A percentile compares a stretch with the other conserved stretches of the same genome.
Evolutionary conservation across 306 rosid species (phyloP).

Genomic region (Cotoneaster glaucophyllus): DNA sequence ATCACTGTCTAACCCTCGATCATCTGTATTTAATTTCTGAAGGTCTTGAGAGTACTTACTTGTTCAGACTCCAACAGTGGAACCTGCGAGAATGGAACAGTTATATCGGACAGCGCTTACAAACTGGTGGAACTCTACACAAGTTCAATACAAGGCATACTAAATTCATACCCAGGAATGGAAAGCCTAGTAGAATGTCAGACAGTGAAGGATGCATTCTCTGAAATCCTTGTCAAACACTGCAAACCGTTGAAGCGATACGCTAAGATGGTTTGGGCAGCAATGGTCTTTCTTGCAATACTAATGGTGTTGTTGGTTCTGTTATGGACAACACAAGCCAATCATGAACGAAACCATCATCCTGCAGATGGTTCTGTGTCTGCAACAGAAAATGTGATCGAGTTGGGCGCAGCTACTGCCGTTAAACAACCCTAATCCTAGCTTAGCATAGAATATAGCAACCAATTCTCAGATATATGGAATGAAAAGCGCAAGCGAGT

Average conservation of each 20-base stretch:
- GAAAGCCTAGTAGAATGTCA: slow-evolving; percentile 51
- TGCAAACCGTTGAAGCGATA: slow-evolving; percentile 56
- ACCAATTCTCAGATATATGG: neutral
- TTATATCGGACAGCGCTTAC: slow-evolving; percentile 24
- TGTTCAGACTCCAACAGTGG: slow-evolving; percentile 32
- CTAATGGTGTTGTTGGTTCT: slow-evolving; percentile 41
- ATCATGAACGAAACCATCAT: slow-evolving; percentile 12
- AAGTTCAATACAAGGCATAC: slow-evolving; percentile 46
- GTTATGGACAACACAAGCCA: slow-evolving; percentile 33
- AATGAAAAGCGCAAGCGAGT: neutral
- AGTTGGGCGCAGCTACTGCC: slow-evolving; percentile 16
- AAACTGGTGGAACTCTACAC: slow-evolving; percentile 37
- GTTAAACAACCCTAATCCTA: neutral
- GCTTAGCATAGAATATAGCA: slow-evolving; percentile 6
- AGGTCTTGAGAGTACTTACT: slow-evolving; percentile 43
- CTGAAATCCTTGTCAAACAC: slow-evolving; percentile 38
- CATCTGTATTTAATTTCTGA: neutral
- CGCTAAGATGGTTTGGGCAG: slow-evolving; percentile 42
- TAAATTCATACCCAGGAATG: slow-evolving; percentile 48
- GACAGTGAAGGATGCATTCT: slow-evolving; percentile 53
- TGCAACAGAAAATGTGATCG: slow-evolving; percentile 10
- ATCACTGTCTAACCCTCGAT: neutral
- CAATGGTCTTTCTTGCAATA: slow-evolving; percentile 30
- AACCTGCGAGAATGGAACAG: slow-evolving; percentile 25
- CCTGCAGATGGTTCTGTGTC: slow-evolving; percentile 32